Evolutionary conservation across 1,139 yeast species (phyloP), one percentile per base, ranked within the genome.

Genomic region (Scheffersomyces lignicola): DNA sequence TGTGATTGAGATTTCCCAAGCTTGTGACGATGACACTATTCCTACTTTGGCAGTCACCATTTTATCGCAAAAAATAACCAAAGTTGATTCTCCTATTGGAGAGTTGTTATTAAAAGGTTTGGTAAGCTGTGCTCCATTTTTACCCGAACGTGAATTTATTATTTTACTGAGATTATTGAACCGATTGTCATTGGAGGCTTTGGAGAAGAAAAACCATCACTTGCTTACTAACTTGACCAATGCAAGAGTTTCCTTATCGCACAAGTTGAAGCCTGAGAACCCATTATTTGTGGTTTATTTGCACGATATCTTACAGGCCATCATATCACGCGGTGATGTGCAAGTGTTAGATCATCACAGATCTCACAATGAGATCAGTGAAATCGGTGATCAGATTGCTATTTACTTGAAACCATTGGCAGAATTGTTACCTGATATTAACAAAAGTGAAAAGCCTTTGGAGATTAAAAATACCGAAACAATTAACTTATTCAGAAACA

Each of bases 31-130:
- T 47, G 82, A 80, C 40, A 76, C 86, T 17, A 84, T 90, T 24
- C 78, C 86, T n/a, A 81, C 87, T 1, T 70, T 92, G 44, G 83
- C 95, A 0, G 80, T 87, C 6, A 84, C 96, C 0, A 82, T 92
- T 29, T 68, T 92, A 38, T 78, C 87, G 12, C 97, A 92, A 58
- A 92, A 92, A 52, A 68, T 80, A n/a, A 69, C 69, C 33, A 70
- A 66, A 22, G 61, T 64, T 18, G 62, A 59, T 25, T 52, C 71
- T 1, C 51, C 65, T 28, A 57, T 62, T 45, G 73, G 72, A 17
- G 60, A 62, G 2, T 55, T 68, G 22, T 66, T 79, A 33, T 60
- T 83, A 31, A 67, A 68, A 32, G 88, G 87, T 0, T 65, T 82
- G 39, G 72, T 77, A 3, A 69, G 70, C 12, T 71, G 83, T 49